A percentile compares a stretch with the other conserved stretches of the same genome.
Evolutionary conservation across 2,329 filamentous ascomycete genomes (phyloP).

Genomic region (Aspergillus puulaauensis): DNA sequence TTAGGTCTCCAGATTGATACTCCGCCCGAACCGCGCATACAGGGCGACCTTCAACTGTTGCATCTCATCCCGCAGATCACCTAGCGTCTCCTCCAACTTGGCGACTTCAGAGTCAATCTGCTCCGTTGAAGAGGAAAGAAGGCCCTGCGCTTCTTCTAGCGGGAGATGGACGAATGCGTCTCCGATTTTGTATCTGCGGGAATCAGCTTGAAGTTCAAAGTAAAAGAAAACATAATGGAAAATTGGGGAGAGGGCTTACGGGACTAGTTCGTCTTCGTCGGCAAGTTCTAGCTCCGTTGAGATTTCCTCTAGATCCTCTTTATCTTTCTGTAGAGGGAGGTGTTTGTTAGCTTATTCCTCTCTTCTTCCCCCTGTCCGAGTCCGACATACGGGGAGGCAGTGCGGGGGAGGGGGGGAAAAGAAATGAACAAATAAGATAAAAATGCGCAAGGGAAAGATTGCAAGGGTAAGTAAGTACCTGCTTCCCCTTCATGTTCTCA

Average conservation of each 20-base stretch:
- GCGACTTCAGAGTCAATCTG: slow-evolving; percentile 75
- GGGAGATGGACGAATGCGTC: slow-evolving; percentile 91
- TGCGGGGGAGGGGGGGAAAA: neutral
- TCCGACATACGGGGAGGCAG: neutral
- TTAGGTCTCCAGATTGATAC: slow-evolving; percentile 93
- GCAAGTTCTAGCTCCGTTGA: slow-evolving; percentile 87
- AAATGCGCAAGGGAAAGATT: too few relatives aligned
- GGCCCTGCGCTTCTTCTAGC: slow-evolving; percentile 79
- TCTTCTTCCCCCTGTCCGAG: neutral
- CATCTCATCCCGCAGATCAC: slow-evolving; percentile 80
- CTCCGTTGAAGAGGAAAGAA: slow-evolving; percentile 70
- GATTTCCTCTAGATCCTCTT: slow-evolving; percentile 94
- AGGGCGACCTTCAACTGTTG: slow-evolving; percentile 83
- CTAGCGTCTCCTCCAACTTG: slow-evolving; percentile 73
- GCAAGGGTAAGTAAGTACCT: slow-evolving; percentile 42
- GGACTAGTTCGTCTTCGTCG: slow-evolving; percentile 90
- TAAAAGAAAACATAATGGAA: neutral
- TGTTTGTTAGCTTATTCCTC: neutral
- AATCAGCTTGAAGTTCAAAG: slow-evolving; percentile 5
- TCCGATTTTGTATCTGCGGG: slow-evolving; percentile 86
- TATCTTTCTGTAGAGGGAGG: slow-evolving; percentile 72
- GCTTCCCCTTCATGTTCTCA: slow-evolving; percentile 76
- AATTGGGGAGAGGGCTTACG: slow-evolving; percentile 56
- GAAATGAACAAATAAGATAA: neutral
- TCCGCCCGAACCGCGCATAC: slow-evolving; percentile 92